These are phyloP conservation scores for Linum trigynum DNA, from an alignment of 345 rosid species.

Conservation along the genomic window DNA sequence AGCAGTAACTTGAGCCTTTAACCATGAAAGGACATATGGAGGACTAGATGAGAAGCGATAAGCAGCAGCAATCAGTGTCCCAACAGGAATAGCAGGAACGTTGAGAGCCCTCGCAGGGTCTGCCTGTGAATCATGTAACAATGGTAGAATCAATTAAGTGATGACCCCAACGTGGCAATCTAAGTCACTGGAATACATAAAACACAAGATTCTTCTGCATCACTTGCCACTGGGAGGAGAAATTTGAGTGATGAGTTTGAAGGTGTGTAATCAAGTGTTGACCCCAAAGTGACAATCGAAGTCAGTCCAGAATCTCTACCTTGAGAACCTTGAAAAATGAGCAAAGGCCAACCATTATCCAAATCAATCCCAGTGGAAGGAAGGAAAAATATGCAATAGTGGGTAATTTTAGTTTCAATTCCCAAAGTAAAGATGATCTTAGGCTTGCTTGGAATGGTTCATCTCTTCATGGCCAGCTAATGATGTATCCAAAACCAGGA, in stretches of 20 bases:
- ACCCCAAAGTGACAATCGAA: constrained; percentile 53
- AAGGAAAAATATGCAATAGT: too few relatives aligned
- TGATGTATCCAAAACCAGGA: too few relatives aligned
- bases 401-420: too few relatives aligned
- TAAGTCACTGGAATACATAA: constrained; percentile 1
- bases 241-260: constrained; percentile 58
- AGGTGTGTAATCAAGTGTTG: constrained; percentile 69
- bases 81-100: constrained; percentile 57
- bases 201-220: background rate
- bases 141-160: constrained; percentile 11
- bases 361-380: background rate
- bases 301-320: constrained; percentile 62
- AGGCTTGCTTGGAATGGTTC: too few relatives aligned
- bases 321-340: constrained; percentile 35
- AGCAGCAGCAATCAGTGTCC: constrained; percentile 43
- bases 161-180: background rate
- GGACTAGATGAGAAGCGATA: constrained; percentile 58
- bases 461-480: too few relatives aligned
- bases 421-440: too few relatives aligned
- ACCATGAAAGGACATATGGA: constrained; percentile 57
- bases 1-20: constrained; percentile 51
- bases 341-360: background rate
- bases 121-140: constrained; percentile 29
- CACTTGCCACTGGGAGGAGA: constrained; percentile 72
- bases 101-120: constrained; percentile 57